Conservation (phyloP, 352 stramenopile species). For the Globisporangium megalacanthum region DNA sequence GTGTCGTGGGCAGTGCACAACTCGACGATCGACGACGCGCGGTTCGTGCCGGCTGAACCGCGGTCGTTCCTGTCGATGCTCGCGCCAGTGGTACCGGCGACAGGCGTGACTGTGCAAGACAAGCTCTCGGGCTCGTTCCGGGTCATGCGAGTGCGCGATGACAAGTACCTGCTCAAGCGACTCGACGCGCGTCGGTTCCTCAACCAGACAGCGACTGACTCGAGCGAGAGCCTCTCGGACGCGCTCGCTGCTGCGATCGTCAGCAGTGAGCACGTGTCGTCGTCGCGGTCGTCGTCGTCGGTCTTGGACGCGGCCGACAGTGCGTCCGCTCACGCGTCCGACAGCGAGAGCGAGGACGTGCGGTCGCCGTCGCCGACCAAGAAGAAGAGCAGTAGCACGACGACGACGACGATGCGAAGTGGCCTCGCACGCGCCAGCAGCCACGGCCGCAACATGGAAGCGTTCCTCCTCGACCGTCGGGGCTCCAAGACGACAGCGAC, state of each 20-base stretch:
- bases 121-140: slow-evolving; percentile 65
- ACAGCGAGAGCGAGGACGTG: slow-evolving; percentile 28
- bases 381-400: slow-evolving; percentile 42
- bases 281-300: slow-evolving; percentile 8
- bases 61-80: slow-evolving; percentile 46
- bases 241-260: slow-evolving; percentile 30
- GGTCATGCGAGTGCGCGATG: slow-evolving; percentile 49
- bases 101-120: slow-evolving; percentile 54
- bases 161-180: slow-evolving; percentile 60
- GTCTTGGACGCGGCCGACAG: slow-evolving; percentile 11
- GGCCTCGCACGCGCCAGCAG: slow-evolving; percentile 27
- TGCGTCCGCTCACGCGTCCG: slow-evolving; percentile 17
- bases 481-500: slow-evolving; percentile 30
- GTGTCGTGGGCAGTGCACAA: slow-evolving; percentile 71
- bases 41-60: slow-evolving; percentile 61
- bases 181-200: slow-evolving; percentile 45
- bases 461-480: slow-evolving; percentile 27
- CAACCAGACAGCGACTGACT: slow-evolving; percentile 16
- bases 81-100: slow-evolving; percentile 34
- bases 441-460: slow-evolving; percentile 26
- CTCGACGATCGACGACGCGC: slow-evolving; percentile 63
- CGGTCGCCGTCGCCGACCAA: slow-evolving; percentile 37
- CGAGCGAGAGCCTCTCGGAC: slow-evolving; percentile 25
- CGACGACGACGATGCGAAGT: slow-evolving; percentile 5
- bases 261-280: slow-evolving; percentile 8